Evolutionary conservation across 140 eudicot species (phyloP), one percentile per base, ranked within the genome.

Genomic region (Cichorium intybus): DNA sequence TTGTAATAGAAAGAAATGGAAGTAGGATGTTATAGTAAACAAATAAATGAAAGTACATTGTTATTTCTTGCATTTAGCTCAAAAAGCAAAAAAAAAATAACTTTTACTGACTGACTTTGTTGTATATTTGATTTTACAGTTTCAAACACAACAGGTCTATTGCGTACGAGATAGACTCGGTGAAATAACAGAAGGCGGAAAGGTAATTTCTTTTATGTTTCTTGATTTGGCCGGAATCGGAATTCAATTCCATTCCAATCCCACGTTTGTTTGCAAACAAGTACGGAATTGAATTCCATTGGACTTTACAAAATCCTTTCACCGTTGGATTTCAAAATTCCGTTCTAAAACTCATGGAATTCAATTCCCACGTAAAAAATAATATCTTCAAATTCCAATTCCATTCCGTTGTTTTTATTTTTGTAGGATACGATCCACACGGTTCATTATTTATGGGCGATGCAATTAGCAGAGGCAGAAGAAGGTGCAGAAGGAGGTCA

Each of bases 151-250:
- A 68, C 95, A 93, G 77, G 94, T 93, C 6, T 78, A 79, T 73
- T 93, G 99, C 31, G 74, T 89, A 67, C 90, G 99, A 45, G 97
- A 93, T 73, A 76, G 86, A 59, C 80, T 76, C 9, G 99, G 99
- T 31, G 58, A 77, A 56, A 66, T 93, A 72, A 84, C 80, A 26
- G 99, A 93, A 70, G 99, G 97, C 1, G 84, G 99, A 68, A 75
- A 84, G 97, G 99, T 93, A 89, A 60, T 53, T 18, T 63, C 45
- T 7, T 7, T 24, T 50, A 56, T 10, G n/a, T 29, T 10, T 28
- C 1, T 60, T 23, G 57, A 10, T 22, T 65, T 16, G 46, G 28
- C 33, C 39, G n/a, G n/a, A n/a, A n/a, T n/a, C n/a, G n/a, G n/a
- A n/a, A n/a, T n/a, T n/a, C n/a, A n/a, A n/a, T n/a, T n/a, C n/a